Evolutionary conservation across 148 eudicot genomes (phyloP).

Genomic region (Rhododendron ferrugineum): DNA sequence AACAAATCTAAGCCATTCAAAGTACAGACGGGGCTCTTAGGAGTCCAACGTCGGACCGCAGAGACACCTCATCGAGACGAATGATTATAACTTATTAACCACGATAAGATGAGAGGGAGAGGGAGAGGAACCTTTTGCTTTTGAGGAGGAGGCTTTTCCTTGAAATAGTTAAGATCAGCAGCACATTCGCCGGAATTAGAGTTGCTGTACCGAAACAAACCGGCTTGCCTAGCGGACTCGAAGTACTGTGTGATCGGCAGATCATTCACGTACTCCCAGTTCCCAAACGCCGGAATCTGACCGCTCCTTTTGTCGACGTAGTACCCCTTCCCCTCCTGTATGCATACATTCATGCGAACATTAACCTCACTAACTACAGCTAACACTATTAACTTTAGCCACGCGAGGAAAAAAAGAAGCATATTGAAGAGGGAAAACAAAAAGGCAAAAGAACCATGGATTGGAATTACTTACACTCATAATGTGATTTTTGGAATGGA

Average conservation of each 20-base stretch:
- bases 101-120: neutral
- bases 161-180: neutral
- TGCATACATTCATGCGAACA: neutral
- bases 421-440: neutral
- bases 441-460: neutral
- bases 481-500: neutral
- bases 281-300: conserved; percentile 6
- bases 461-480: neutral
- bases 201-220: neutral
- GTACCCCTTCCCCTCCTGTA: neutral
- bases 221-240: conserved; percentile 6
- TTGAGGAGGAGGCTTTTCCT: neutral
- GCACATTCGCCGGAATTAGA: neutral
- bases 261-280: conserved; percentile 2
- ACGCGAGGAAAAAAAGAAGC: neutral
- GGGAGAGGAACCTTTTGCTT: neutral
- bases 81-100: neutral
- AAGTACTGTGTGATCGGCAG: conserved; percentile 10
- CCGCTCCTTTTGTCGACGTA: neutral
- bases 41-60: too few relatives aligned
- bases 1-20: neutral
- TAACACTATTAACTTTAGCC: too few relatives aligned
- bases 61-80: neutral
- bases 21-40: too few relatives aligned
- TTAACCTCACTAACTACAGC: neutral